Base-by-base conservation (phyloP, 106 monocot species). In the Dendrobium catenatum region DNA sequence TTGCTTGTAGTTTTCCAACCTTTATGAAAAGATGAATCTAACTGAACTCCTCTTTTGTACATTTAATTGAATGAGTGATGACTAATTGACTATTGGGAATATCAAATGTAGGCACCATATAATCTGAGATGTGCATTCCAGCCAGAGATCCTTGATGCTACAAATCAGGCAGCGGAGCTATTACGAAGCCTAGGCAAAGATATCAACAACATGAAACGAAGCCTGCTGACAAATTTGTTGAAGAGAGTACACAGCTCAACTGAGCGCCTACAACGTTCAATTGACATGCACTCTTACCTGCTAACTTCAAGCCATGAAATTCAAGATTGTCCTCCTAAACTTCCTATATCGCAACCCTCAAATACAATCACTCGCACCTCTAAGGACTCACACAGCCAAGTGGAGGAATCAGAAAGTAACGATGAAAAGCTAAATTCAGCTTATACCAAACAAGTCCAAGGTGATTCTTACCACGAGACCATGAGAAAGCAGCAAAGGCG, bases 221-320 rank as follows among this genome's bases (percentile, higher is more conserved):
- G 9, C 66, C 80, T 82, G 6, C 85, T 90, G 18, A 86, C 75
- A 4, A 88, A 6, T 46, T 73, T 92, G 1, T 81, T 92, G 10
- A 92, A 88, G 72, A 82, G 66, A 16, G 83, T 92, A 19, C 94
- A 95, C 68, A 79, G 80, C 82, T 90, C 92, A 27, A 84, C 92
- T 11, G 88, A 90, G 40, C 86, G 81, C 33, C 92, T 95, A 56
- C 94, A 92, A 64, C 84, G 77, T 64, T 95, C 90, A 74, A 89
- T 95, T n/a, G 89, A 90, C 81, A 31, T 90, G 55, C 92, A 92
- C 74, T 95, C 94, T 46, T 95, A 95, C 85, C 90, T 95, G 27
- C 88, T 95, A 55, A 90, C 88, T 58, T 66, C 87, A 10, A 68
- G 11, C 31, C 86, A 81, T 31, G 81, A 84, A 1, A 11, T 24